A percentile compares a stretch with the other conserved stretches of the same genome.
phyloP scores from a whole-genome alignment of 169 alveolate genomes.

The Eimeria tenella region DNA sequence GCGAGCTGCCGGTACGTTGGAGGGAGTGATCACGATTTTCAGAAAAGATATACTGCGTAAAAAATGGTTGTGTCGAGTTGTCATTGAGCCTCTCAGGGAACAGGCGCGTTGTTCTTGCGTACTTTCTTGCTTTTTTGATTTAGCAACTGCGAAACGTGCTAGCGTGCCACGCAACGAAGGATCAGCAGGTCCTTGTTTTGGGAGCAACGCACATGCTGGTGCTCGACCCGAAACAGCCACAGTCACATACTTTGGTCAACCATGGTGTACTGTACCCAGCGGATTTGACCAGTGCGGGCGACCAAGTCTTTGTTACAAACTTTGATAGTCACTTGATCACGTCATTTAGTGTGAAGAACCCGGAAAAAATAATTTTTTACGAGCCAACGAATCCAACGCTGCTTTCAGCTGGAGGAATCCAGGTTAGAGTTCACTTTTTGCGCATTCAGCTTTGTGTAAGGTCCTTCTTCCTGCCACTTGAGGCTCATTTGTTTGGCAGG shows the following conservation, averaged over 20 bases:
- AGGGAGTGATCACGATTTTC: background rate
- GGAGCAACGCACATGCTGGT: slow-evolving; percentile 64
- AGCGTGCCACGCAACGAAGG: slow-evolving; percentile 67
- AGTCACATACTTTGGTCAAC: background rate
- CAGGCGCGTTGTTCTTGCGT: background rate
- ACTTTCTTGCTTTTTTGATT: background rate
- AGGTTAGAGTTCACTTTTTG: slow-evolving; percentile 28
- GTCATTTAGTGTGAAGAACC: slow-evolving; percentile 24
- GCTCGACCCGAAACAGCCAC: slow-evolving; percentile 7
- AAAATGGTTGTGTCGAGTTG: background rate
- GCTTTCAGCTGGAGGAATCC: slow-evolving; percentile 75
- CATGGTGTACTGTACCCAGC: slow-evolving; percentile 72
- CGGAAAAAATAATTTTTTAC: slow-evolving; percentile 13
- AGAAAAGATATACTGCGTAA: background rate
- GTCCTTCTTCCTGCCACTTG: background rate
- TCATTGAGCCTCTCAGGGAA: background rate
- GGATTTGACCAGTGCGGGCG: slow-evolving; percentile 47
- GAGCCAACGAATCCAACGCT: slow-evolving; percentile 70
- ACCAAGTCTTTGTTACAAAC: slow-evolving; percentile 67
- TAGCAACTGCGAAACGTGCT: slow-evolving; percentile 64
- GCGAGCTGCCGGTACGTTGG: background rate
- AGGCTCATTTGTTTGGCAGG: too few relatives aligned
- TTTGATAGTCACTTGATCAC: slow-evolving; percentile 70
- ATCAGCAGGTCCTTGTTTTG: slow-evolving; percentile 43
- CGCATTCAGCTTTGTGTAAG: background rate